These are phyloP conservation scores for Xylaria multiplex DNA, from an alignment of 2,329 filamentous ascomycete species.

Conservation along the genomic window DNA sequence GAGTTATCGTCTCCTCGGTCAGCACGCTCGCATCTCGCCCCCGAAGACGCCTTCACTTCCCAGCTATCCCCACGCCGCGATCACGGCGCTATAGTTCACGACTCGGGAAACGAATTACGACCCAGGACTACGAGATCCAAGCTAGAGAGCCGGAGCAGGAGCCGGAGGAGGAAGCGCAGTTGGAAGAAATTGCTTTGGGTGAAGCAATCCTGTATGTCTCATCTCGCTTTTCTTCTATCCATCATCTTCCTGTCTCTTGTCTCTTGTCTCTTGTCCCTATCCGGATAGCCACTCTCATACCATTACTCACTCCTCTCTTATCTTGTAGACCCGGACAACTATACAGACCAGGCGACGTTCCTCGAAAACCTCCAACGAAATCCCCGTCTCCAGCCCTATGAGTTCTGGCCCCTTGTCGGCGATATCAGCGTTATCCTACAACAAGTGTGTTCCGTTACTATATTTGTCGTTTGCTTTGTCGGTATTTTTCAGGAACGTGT, in stretches of 20 bases:
- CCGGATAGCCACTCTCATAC: constrained; percentile 36
- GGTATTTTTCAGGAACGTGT: constrained; percentile 88
- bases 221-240: constrained; percentile 1
- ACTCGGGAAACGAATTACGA: constrained; percentile 50
- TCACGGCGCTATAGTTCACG: constrained; percentile 39
- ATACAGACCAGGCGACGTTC: constrained; percentile 96
- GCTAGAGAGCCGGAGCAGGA: constrained; percentile 69
- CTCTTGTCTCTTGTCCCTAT: background rate
- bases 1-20: constrained; percentile 53
- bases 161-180: constrained; percentile 73
- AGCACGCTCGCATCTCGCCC: constrained; percentile 77
- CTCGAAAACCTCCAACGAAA: constrained; percentile 96
- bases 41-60: constrained; percentile 82
- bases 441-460: constrained; percentile 92
- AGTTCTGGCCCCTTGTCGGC: constrained; percentile 96
- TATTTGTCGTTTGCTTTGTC: constrained; percentile 94
- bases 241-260: too few relatives aligned
- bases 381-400: constrained; percentile 90
- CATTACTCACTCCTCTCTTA: background rate
- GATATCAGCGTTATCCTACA: constrained; percentile 97
- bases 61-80: constrained; percentile 68
- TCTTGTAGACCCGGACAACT: constrained; percentile 88
- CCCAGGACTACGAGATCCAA: constrained; percentile 57
- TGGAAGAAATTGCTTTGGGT: constrained; percentile 99
- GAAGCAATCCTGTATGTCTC: constrained; percentile 83